Conservation (phyloP, 2,329 filamentous ascomycete genomes). For the Fusarium praegraminearum region DNA sequence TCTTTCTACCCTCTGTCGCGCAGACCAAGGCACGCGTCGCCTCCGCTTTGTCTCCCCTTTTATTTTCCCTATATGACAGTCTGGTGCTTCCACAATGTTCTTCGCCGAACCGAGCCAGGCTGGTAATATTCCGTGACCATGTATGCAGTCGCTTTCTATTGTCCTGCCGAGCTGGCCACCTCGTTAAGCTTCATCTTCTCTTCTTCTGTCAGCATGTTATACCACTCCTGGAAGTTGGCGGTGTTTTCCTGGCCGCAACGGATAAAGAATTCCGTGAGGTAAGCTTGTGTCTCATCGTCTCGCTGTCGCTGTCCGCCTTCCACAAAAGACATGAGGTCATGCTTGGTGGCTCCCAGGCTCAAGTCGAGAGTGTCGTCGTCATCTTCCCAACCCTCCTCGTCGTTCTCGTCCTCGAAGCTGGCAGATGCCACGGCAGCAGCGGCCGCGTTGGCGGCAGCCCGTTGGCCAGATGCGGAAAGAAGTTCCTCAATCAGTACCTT, state of each 20-base stretch:
- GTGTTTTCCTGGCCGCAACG: slow-evolving; percentile 67
- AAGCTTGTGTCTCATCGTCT: slow-evolving; percentile 92
- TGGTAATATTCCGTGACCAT: background rate
- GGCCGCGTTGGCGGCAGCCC: slow-evolving; percentile 70
- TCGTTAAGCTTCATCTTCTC: slow-evolving; percentile 69
- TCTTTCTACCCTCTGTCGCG: slow-evolving; percentile 24
- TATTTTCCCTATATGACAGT: background rate
- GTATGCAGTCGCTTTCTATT: slow-evolving; percentile 41
- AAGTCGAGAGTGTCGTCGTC: slow-evolving; percentile 82
- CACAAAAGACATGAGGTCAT: slow-evolving; percentile 83
- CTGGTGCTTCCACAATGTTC: slow-evolving; percentile 13
- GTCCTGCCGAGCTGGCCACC: slow-evolving; percentile 56
- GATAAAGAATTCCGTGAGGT: slow-evolving; percentile 85
- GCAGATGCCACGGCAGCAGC: slow-evolving; percentile 72
- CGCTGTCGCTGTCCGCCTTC: slow-evolving; percentile 73
- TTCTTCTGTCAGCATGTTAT: slow-evolving; percentile 64
- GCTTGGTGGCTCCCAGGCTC: slow-evolving; percentile 74
- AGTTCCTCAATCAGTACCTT: slow-evolving; percentile 97
- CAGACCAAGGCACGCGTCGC: background rate
- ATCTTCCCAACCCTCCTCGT: slow-evolving; percentile 91
- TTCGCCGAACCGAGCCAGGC: slow-evolving; percentile 21
- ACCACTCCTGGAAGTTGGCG: slow-evolving; percentile 69
- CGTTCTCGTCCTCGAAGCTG: slow-evolving; percentile 72
- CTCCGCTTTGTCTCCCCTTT: background rate
- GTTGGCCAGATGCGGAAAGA: slow-evolving; percentile 78